phyloP scores from a whole-genome alignment of 345 rosid species.

The Brassica carinata region DNA sequence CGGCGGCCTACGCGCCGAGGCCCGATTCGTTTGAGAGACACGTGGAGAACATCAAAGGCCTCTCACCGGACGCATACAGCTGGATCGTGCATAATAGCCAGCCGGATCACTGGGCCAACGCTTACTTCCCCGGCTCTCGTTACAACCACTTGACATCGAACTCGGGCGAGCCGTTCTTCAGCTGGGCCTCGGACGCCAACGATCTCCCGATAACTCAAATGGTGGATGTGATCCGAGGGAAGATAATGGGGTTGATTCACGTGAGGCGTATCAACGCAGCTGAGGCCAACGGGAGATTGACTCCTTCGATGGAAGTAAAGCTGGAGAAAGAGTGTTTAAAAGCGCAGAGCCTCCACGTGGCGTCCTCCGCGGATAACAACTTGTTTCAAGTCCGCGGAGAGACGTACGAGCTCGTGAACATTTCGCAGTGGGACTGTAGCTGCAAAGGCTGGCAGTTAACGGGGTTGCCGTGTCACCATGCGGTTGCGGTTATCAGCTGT shows the following conservation, averaged over 20 bases:
- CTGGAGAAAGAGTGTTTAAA: slow-evolving; percentile 64
- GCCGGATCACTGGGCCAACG: slow-evolving; percentile 89
- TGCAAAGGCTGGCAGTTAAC: slow-evolving; percentile 86
- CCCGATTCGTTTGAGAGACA: slow-evolving; percentile 64
- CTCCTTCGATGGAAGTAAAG: slow-evolving; percentile 81
- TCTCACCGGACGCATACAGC: slow-evolving; percentile 75
- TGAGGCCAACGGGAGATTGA: slow-evolving; percentile 63
- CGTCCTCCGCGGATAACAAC: slow-evolving; percentile 60
- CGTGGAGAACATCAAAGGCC: slow-evolving; percentile 71
- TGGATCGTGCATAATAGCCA: slow-evolving; percentile 80
- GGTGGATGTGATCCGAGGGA: slow-evolving; percentile 79
- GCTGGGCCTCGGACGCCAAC: slow-evolving; percentile 80
- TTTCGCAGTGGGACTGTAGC: slow-evolving; percentile 79
- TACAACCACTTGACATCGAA: slow-evolving; percentile 83
- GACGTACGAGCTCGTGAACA: slow-evolving; percentile 64
- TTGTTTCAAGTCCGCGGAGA: slow-evolving; percentile 86
- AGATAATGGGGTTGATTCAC: slow-evolving; percentile 71
- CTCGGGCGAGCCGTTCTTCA: slow-evolving; percentile 77
- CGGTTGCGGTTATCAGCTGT: slow-evolving; percentile 65
- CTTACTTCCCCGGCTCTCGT: slow-evolving; percentile 80
- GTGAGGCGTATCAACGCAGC: slow-evolving; percentile 51
- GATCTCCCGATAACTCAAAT: slow-evolving; percentile 92
- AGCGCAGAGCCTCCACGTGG: slow-evolving; percentile 56
- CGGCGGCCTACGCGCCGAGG: slow-evolving; percentile 70
- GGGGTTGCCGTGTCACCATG: slow-evolving; percentile 85